Evolutionary conservation across 2,329 filamentous ascomycete species (phyloP).

Genomic region (Exophiala dermatitidis): DNA sequence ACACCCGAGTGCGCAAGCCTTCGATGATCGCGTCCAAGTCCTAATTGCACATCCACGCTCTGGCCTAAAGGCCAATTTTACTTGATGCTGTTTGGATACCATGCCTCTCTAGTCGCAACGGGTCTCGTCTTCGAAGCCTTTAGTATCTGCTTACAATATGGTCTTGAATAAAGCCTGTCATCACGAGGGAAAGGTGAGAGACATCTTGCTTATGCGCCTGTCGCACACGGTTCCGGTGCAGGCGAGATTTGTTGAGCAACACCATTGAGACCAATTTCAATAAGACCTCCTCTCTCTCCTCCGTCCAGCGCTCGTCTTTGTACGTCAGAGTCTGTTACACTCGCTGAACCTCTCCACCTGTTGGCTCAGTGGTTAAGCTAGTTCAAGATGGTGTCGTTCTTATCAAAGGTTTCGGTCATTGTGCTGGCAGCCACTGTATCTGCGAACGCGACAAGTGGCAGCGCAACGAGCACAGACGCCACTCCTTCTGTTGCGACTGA

Average conservation of each 20-base stretch:
- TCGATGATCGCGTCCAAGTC: too few relatives aligned
- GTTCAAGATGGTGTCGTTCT: neutral
- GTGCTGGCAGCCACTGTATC: neutral
- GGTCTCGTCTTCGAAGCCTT: too few relatives aligned
- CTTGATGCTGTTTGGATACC: too few relatives aligned
- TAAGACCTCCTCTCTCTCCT: neutral
- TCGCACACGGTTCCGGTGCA: neutral
- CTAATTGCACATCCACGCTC: too few relatives aligned
- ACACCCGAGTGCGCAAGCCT: too few relatives aligned
- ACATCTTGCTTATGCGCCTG: neutral
- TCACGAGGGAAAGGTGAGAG: neutral
- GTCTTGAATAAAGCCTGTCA: too few relatives aligned
- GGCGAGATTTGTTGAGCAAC: neutral
- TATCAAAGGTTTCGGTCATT: neutral
- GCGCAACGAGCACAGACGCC: neutral
- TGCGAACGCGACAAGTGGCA: neutral
- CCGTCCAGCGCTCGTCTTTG: neutral
- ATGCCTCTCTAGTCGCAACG: too few relatives aligned
- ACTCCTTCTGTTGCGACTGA: neutral
- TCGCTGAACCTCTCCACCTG: neutral
- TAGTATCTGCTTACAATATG: too few relatives aligned
- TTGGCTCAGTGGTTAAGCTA: neutral
- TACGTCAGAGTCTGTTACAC: neutral
- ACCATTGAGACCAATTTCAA: neutral
- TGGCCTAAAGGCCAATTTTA: too few relatives aligned